Evolutionary conservation across 148 eudicot species (phyloP), one percentile per base, ranked within the genome.

Genomic region (Chenopodium suecicum): DNA sequence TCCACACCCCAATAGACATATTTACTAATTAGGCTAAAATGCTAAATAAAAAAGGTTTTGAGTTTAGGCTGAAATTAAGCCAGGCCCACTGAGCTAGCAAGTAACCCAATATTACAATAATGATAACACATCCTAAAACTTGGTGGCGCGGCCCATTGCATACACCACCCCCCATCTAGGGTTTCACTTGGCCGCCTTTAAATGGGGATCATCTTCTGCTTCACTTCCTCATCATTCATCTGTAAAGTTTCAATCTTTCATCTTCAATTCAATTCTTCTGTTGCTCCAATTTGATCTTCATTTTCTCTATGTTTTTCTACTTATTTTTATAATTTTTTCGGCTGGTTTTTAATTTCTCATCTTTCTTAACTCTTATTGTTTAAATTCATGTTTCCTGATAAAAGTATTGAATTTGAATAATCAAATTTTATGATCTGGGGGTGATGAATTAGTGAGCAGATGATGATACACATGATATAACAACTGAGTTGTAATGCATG

Each of bases 381-480:
- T 25, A n/a, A 2, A 65, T 25, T 25, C 16, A 16, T 13, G 17
- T 56, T 4, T 13, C 16, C 62, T 14, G 54, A 17, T 56, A 14
- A 13, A 17, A 56, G 22, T 56, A 56, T 13, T 19, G 0, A 19
- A 56, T 27, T 12, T 67, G 0, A 16, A 12, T 0, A 0, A 67
- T 13, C 29, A 1, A 25, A 1, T 29, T 29, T 27, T 27, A 13
- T 50, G 0, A 67, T 27, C 7, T 29, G 34, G 34, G 34, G n/a
- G 23, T 9, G 3, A 9, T 7, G 0, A n/a, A 65, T n/a, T 34
- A 4, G 9, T 31, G 85, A 63, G 86, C 86, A 84, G 56, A 81
- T 84, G 86, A 84, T 84, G 86, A 84, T 2, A 46, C 4, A 69
- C 25, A 23, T 52, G 22, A 22, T 70, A 47, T 60, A 60, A 48